A percentile compares a stretch with the other conserved stretches of the same genome.
Evolutionary conservation across 1,284 basidiomycete species (phyloP).

Genomic region (Testicularia cyperi): DNA sequence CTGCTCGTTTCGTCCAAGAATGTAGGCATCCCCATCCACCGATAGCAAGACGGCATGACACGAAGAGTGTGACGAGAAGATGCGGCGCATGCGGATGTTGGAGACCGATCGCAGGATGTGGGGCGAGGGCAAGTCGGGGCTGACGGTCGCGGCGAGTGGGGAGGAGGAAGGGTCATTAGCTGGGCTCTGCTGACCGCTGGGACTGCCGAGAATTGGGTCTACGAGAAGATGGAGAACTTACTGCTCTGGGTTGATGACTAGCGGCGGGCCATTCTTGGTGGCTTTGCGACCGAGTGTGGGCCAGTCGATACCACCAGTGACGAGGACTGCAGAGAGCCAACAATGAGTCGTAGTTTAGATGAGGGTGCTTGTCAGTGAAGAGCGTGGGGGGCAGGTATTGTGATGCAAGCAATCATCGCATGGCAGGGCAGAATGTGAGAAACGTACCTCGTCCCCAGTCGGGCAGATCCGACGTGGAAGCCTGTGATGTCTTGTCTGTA

Average conservation of each 20-base stretch:
- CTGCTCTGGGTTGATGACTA: conserved; percentile 25
- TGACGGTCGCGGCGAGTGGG: too few species aligned
- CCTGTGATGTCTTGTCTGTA: background rate
- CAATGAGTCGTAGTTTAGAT: too few species aligned
- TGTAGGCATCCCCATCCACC: conserved; percentile 74
- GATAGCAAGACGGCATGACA: conserved; percentile 45
- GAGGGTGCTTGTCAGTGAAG: too few species aligned
- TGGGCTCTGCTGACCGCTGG: too few species aligned
- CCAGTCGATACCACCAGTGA: conserved; percentile 84
- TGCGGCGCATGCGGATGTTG: conserved; percentile 65
- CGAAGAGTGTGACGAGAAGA: conserved; percentile 45
- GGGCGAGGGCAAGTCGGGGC: conserved; percentile 78
- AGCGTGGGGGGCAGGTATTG: too few species aligned
- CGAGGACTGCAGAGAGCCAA: conserved; percentile 69
- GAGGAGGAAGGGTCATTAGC: too few species aligned
- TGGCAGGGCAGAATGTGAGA: too few species aligned
- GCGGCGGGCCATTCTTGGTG: conserved; percentile 23
- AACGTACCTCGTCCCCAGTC: conserved; percentile 14
- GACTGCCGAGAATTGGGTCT: too few species aligned
- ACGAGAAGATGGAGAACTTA: conserved; percentile 17
- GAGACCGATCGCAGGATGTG: conserved; percentile 82
- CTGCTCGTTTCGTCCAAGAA: conserved; percentile 76
- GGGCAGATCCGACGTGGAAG: conserved; percentile 3
- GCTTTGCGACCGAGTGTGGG: conserved; percentile 59
- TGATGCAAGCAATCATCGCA: too few species aligned